Conservation (phyloP, 306 rosid genomes). For the Psophocarpus tetragonolobus region DNA sequence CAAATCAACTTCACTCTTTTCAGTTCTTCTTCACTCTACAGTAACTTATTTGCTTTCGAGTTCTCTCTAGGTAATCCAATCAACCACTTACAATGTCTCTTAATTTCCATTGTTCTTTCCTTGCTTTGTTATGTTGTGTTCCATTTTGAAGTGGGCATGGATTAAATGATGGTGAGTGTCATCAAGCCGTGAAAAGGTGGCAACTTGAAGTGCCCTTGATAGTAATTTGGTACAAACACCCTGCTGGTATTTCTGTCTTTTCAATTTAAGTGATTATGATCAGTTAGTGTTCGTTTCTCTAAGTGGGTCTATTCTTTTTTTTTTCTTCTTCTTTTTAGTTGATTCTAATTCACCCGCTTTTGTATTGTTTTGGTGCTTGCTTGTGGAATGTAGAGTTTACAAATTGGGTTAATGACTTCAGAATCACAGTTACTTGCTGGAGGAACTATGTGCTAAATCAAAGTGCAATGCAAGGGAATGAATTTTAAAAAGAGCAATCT, state of each 20-base stretch:
- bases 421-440: background rate
- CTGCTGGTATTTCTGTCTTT: background rate
- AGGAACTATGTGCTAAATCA: background rate
- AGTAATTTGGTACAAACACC: background rate
- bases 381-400: background rate
- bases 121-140: background rate
- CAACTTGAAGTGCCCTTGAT: background rate
- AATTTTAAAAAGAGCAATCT: background rate
- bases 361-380: background rate
- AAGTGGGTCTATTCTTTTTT: background rate
- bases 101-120: background rate
- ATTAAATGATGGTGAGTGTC: slow-evolving; percentile 1
- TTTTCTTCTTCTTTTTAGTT: no score
- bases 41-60: background rate
- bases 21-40: background rate
- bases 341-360: background rate
- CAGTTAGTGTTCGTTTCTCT: background rate
- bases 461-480: slow-evolving; percentile 8
- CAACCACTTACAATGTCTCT: background rate
- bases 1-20: slow-evolving; percentile 16
- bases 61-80: slow-evolving; percentile 32
- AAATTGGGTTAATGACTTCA: background rate
- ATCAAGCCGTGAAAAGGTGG: background rate
- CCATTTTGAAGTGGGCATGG: slow-evolving; percentile 2
- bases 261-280: background rate